Conservation (phyloP, 306 rosid species). For the Trifolium subterraneum region DNA sequence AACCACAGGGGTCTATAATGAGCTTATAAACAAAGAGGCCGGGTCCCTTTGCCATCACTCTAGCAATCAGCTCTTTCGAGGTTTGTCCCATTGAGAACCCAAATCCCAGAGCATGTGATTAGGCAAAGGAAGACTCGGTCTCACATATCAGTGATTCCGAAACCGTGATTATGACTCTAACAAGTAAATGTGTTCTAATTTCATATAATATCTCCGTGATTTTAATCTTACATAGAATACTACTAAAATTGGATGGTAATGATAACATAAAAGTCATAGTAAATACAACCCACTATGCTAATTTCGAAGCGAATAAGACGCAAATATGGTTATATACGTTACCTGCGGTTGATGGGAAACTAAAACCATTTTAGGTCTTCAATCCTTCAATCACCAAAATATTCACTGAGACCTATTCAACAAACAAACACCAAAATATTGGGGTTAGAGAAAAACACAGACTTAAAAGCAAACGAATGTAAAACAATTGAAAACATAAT, state of each 20-base stretch:
- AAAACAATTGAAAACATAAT: conserved; percentile 6
- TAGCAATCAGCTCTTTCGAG: no score
- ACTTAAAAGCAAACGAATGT: background rate
- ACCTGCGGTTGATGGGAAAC: conserved; percentile 86
- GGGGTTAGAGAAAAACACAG: conserved; percentile 12
- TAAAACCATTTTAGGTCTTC: conserved; percentile 64
- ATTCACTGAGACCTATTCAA: conserved; percentile 57
- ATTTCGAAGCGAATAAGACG: conserved; percentile 8
- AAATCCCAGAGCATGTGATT: background rate
- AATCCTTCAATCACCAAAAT: conserved; percentile 57
- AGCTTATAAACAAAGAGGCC: no score
- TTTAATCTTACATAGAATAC: background rate
- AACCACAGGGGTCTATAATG: no score
- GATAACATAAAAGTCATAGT: background rate
- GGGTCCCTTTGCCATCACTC: no score
- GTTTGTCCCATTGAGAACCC: background rate
- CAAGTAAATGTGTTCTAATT: background rate
- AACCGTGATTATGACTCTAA: background rate
- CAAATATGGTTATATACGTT: background rate
- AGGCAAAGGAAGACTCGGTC: background rate
- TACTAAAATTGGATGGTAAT: background rate
- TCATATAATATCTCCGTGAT: no score
- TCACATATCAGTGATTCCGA: background rate
- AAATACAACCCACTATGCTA: background rate
- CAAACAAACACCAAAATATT: conserved; percentile 33